Evolutionary conservation across 352 stramenopile species (phyloP).

Genomic region (Discostella stelligera): DNA sequence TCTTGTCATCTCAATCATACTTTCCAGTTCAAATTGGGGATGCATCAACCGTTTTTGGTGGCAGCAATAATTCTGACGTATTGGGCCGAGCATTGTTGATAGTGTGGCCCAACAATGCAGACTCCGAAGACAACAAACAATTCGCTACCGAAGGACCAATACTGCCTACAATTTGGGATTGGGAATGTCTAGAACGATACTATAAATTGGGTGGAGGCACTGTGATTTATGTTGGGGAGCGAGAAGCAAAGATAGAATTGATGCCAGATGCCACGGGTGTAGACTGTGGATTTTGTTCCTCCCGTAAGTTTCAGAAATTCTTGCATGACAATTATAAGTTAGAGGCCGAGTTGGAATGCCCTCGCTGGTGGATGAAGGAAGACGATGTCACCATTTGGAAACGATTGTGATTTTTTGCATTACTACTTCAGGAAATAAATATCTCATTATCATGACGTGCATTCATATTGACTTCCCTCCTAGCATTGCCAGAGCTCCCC

Average conservation of each 20-base stretch:
- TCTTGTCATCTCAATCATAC: slow-evolving; percentile 41
- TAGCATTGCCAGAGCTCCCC: slow-evolving; percentile 41
- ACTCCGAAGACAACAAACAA: slow-evolving; percentile 53
- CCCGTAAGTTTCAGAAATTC: slow-evolving; percentile 49
- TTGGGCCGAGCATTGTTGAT: slow-evolving; percentile 39
- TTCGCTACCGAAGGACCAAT: slow-evolving; percentile 13
- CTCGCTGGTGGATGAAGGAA: slow-evolving; percentile 55
- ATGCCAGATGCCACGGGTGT: slow-evolving; percentile 16
- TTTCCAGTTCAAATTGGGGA: slow-evolving; percentile 34
- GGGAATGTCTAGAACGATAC: slow-evolving; percentile 48
- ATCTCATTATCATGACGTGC: too few species aligned
- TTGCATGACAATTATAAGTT: slow-evolving; percentile 45
- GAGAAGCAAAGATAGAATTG: slow-evolving; percentile 43
- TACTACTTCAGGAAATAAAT: too few species aligned
- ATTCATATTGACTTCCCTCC: slow-evolving; percentile 47
- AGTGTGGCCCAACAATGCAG: slow-evolving; percentile 62
- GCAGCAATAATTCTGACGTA: slow-evolving; percentile 10
- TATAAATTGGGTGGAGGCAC: slow-evolving; percentile 36
- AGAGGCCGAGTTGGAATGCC: slow-evolving; percentile 34
- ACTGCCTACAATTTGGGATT: slow-evolving; percentile 47
- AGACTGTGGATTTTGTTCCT: slow-evolving; percentile 53
- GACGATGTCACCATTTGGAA: slow-evolving; percentile 62
- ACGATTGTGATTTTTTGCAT: slow-evolving; percentile 30
- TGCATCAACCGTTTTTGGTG: slow-evolving; percentile 43
- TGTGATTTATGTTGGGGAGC: slow-evolving; percentile 60